Conservation (phyloP, 2,329 filamentous ascomycete species). For the Microdochium bolleyi region DNA sequence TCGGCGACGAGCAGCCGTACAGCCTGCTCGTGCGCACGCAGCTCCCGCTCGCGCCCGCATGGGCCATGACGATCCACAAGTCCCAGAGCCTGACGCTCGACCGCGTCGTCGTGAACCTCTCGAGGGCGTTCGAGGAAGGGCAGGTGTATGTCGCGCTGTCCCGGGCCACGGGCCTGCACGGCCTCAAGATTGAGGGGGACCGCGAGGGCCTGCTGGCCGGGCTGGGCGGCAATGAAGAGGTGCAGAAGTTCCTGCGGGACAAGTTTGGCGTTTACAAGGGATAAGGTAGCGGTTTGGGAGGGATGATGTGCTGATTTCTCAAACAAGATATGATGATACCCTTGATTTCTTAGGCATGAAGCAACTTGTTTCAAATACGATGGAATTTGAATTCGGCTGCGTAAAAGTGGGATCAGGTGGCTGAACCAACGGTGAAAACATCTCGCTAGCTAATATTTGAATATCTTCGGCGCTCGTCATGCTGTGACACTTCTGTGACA, state of each 20-base stretch:
- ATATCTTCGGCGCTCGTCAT: too few species aligned
- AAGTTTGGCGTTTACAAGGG: background rate
- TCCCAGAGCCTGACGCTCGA: conserved; percentile 56
- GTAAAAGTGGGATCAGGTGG: too few species aligned
- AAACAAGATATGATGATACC: too few species aligned
- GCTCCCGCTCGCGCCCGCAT: conserved; percentile 50
- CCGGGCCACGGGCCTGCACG: conserved; percentile 41
- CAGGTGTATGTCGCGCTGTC: conserved; percentile 58
- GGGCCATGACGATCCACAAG: conserved; percentile 59
- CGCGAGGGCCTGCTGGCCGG: conserved; percentile 15
- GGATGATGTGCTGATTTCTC: too few species aligned
- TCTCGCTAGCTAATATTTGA: too few species aligned
- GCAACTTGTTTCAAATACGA: too few species aligned
- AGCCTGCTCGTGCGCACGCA: conserved; percentile 48
- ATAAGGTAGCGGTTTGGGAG: background rate
- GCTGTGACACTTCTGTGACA: too few species aligned
- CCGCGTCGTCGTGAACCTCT: conserved; percentile 46
- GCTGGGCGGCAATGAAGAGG: conserved; percentile 22
- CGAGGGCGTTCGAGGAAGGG: conserved; percentile 42
- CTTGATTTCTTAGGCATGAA: too few species aligned
- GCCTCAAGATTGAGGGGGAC: conserved; percentile 32
- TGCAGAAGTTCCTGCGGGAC: conserved; percentile 18
- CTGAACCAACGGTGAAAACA: too few species aligned
- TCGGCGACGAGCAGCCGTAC: conserved; percentile 36
- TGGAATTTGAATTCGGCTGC: too few species aligned